These are phyloP conservation scores for Cytospora piceicola DNA, from an alignment of 2,329 filamentous ascomycete species.

Conservation along the genomic window DNA sequence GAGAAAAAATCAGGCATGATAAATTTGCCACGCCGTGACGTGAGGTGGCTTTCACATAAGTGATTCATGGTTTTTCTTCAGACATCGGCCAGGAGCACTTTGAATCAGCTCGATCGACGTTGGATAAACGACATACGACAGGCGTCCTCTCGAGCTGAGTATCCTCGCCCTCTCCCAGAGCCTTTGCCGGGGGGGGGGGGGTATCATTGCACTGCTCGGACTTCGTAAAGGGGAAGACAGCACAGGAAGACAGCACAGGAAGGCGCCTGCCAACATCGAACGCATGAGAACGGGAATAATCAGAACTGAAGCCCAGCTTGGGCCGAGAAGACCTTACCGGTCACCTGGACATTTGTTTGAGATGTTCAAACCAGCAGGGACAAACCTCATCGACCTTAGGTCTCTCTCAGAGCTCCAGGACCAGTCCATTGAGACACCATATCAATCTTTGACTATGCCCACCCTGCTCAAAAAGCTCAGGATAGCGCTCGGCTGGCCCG, in stretches of 20 bases:
- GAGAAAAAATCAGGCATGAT: slow-evolving; percentile 51
- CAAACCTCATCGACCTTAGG: slow-evolving; percentile 56
- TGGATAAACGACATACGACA: too few species aligned
- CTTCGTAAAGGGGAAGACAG: slow-evolving; percentile 33
- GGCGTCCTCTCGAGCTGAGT: too few species aligned
- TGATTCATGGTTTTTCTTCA: slow-evolving; percentile 51
- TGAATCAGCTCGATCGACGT: too few species aligned
- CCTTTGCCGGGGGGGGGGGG: too few species aligned
- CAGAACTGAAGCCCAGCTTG: slow-evolving; percentile 38
- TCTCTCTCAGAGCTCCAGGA: slow-evolving; percentile 51
- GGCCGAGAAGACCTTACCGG: slow-evolving; percentile 55
- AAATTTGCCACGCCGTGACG: slow-evolving; percentile 31
- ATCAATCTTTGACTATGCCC: slow-evolving; percentile 56
- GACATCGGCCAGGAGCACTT: slow-evolving; percentile 44
- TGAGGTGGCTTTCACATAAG: neutral
- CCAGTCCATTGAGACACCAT: slow-evolving; percentile 52
- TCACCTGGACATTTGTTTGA: slow-evolving; percentile 55
- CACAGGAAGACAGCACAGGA: slow-evolving; percentile 55
- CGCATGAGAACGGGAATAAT: slow-evolving; percentile 47
- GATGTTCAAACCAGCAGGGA: slow-evolving; percentile 50
- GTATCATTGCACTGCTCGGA: too few species aligned
- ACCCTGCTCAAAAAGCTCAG: slow-evolving; percentile 51
- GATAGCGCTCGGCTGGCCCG: slow-evolving; percentile 50
- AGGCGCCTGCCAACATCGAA: slow-evolving; percentile 50
- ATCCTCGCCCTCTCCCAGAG: too few species aligned